Base-by-base conservation (phyloP, 108 stramenopile genomes). In the Hondaea fermentalgiana region DNA sequence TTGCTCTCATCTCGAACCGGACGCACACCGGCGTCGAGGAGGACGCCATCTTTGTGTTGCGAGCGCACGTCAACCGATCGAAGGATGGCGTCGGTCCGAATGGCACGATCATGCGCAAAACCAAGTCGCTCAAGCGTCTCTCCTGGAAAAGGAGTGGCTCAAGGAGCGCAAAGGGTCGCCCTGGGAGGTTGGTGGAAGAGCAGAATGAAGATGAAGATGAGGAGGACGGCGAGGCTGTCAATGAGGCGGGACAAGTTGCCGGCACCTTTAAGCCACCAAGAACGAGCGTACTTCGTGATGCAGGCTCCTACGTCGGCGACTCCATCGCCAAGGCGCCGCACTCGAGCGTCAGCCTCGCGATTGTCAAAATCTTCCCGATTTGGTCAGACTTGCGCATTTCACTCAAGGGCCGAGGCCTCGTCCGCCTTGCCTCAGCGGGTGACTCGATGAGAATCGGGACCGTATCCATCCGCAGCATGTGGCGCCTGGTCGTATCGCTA, bases 321-420 rank as follows among this genome's bases (percentile, higher is more conserved):
- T 83, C 76, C n/a, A n/a, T 83, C n/a, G 45, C 76, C 25, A 83
- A 53, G 25, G 76, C 76, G 1, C 76, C 76, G 12, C n/a, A n/a
- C 43, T 47, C 51, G 6, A 25, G 25, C 12, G 76, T 83, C 1
- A 12, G n/a, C 43, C 76, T 83, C 10, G 49, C 43, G 43, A 83
- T 83, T 35, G 76, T 83, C 28, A 83, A 83, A 3, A 23, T 83
- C 45, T 83, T 83, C 3, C 76, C 76, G 3, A 83, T 83, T 45
- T 83, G 76, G 76, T 53, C 76, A 6, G 76, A 83, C 76, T 23
- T 83, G 45, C 76, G 76, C n/a, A 83, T 83, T 12, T 83, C 76
- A 45, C 76, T 83, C 49, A 83, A 83, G 76, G 76, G 76, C 49
- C 76, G 76, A 12, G 76, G 76, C 76, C 51, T 83, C 28, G 51